Evolutionary conservation across 75 land plant species (phyloP).

Genomic region (Picea glauca): DNA sequence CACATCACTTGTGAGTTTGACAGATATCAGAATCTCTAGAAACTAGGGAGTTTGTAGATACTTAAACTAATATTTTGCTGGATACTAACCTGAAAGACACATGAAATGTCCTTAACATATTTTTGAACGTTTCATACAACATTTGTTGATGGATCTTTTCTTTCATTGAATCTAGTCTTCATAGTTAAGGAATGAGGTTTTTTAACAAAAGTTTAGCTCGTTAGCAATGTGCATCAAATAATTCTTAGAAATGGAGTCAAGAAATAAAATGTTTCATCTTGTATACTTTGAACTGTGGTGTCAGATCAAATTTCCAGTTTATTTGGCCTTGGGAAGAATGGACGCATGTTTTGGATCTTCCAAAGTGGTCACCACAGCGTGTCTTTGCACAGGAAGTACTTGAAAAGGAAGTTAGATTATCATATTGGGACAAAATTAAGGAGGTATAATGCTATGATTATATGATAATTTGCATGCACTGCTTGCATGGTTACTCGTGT

Average conservation of each 20-base stretch:
- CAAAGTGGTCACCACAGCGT: slow-evolving; percentile 92
- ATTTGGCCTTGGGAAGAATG: slow-evolving; percentile 99
- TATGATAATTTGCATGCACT: too few relatives aligned
- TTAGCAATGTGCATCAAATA: background rate
- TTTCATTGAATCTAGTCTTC: background rate
- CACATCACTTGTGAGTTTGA: slow-evolving; percentile 84
- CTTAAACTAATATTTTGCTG: background rate
- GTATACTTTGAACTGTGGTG: background rate
- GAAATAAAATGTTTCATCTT: too few relatives aligned
- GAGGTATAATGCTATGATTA: slow-evolving; percentile 40
- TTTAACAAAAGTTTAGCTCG: too few relatives aligned
- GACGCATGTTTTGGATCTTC: slow-evolving; percentile 84
- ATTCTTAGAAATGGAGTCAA: background rate
- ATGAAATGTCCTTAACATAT: background rate
- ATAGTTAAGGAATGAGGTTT: too few relatives aligned
- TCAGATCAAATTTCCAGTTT: slow-evolving; percentile 90
- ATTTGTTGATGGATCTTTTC: background rate
- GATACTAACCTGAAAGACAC: background rate
- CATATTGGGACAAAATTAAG: slow-evolving; percentile 95
- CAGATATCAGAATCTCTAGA: background rate
- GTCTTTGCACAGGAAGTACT: slow-evolving; percentile 93
- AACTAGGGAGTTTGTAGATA: background rate
- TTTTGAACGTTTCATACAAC: background rate
- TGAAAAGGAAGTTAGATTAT: slow-evolving; percentile 88
- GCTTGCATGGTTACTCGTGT: background rate